Conservation (phyloP, 805 yeast genomes). For the Tetrapisispora fleetii region DNA sequence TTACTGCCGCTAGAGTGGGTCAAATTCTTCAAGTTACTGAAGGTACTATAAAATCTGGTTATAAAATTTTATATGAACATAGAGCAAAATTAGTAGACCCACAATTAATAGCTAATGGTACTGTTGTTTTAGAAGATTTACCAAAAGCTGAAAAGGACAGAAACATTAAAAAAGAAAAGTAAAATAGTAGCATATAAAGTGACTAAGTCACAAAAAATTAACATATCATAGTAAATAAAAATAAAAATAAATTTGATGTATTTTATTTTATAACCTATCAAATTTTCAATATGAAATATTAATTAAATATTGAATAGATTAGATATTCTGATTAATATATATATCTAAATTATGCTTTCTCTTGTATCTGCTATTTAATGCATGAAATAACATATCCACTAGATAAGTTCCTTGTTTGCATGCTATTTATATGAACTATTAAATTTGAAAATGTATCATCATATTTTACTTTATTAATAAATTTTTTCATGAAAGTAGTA, state of each 20-base stretch:
- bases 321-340: too few species aligned
- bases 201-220: not conserved
- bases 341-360: not conserved
- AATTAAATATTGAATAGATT: too few species aligned
- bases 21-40: slow-evolving; percentile 94
- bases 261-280: too few species aligned
- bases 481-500: not conserved
- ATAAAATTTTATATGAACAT: slow-evolving; percentile 70
- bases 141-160: slow-evolving; percentile 27
- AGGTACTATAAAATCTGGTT: slow-evolving; percentile 91
- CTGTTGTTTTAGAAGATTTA: slow-evolving; percentile 22
- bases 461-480: not conserved
- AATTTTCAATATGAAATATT: too few species aligned
- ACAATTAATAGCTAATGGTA: slow-evolving; percentile 24
- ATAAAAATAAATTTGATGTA: too few species aligned
- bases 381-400: not conserved
- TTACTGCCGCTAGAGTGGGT: slow-evolving; percentile 72
- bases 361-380: not conserved
- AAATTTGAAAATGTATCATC: not conserved
- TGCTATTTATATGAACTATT: slow-evolving; percentile 1
- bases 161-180: slow-evolving; percentile 11
- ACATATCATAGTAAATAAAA: not conserved
- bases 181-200: not conserved
- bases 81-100: slow-evolving; percentile 48
- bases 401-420: not conserved